Evolutionary conservation across 805 yeast species (phyloP), one percentile per base, ranked within the genome.

Genomic region (Candida patagonica): DNA sequence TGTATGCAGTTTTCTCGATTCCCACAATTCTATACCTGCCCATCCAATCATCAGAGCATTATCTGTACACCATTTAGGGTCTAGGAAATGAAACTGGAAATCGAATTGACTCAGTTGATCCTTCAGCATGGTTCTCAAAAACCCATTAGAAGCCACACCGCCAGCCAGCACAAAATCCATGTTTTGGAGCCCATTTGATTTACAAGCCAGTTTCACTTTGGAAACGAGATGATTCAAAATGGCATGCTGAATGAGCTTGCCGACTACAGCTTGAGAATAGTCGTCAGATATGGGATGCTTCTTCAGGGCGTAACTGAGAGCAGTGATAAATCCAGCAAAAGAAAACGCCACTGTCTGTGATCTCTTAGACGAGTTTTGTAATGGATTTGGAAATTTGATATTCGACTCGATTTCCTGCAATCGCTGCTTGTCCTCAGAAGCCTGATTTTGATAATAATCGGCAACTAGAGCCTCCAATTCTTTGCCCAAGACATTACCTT

Each of bases 41-140:
- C 94, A 85, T 1, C 96, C 98, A 38, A 92, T 92, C 98, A 92
- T 92, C 2, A 86, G 74, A 0, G 96, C 95, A 58, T 92, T 92
- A 54, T 92, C 98, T 0, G 96, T 86, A 55, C 98, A 92, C 44
- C 87, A 63, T 1, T 68, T 60, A 2, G 77, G 64, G 16, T 74
- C 76, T 0, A 96, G 95, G 51, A 77, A 85, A 47, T 74, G 73
- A 34, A 78, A 74, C 1, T 45, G n/a, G 5, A 54, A 37, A n/a
- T 47, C 40, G 15, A 37, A 8, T 6, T 37, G 26, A 4, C 39
- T 38, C 19, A 54, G 42, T 1, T 23, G 22, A 2, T 31, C 55
- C 49, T n/a, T 58, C 41, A 52, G 66, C 52, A 44, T 37, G 4
- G 30, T 12, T 13, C 49, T 40, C 36, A 59, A 45, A 32, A 50